Evolutionary conservation across 2,329 filamentous ascomycete genomes (phyloP), one percentile per base, ranked within the genome.

Genomic region (Cercospora zeae-maydis): DNA sequence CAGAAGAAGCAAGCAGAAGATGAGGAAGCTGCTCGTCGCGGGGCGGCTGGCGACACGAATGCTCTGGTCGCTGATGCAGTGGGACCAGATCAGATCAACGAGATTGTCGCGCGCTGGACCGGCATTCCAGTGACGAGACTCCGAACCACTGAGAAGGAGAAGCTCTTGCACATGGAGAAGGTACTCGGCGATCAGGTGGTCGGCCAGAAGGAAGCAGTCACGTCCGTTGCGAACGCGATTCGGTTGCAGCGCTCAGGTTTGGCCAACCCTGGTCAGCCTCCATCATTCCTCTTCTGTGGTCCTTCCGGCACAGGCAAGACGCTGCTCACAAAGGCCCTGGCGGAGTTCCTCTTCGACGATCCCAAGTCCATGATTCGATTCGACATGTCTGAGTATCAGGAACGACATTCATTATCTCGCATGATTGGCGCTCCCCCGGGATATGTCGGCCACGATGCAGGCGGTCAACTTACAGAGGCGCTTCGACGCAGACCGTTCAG

Each of bases 311-410:
- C 95, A 11, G 95, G 95, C 82, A 99, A 99, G 81, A 99, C 95
- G 16, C 82, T 99, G 19, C 87, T 99, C 62, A 98, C 93, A 68
- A 99, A 99, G 79, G 95, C 93, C 14, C 84, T 99, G 63, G 95
- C 95, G 54, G 95, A 99, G 77, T 99, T 99, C 81, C 83, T 99
- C 30, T 99, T 99, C 80, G 95, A 99, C 75, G 95, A 99, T 71
- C 81, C 93, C 27, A 97, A 97, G 81, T 83, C 93, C 34, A 98
- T 99, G 95, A 96, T 99, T 72, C 90, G 95, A 39, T 96, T 99
- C 80, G 95, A 99, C 76, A 99, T 99, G 95, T 98, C 93, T 4
- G 95, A 99, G 78, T 99, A 99, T 78, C 96, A 99, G 78, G 95
- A 99, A 78, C 89, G 93, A 4, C 95, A 99, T 76, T 90, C 93